A percentile compares a stretch with the other conserved stretches of the same genome.
Conservation (phyloP, 2,329 filamentous ascomycete species). For the Alternaria sp. region DNA sequence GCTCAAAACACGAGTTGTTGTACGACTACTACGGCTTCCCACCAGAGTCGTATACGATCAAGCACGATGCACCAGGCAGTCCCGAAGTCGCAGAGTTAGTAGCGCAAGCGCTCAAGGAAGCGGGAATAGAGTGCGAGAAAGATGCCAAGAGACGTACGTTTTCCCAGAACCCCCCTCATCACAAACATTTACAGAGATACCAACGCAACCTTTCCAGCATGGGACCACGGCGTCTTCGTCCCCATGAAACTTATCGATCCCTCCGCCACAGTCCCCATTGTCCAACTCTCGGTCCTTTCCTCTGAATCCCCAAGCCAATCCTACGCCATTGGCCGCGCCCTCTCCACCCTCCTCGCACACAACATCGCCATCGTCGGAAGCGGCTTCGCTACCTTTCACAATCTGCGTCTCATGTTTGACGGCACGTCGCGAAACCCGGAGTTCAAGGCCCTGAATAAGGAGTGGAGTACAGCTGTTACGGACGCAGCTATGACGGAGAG, state of each 20-base stretch:
- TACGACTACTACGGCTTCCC: constrained; percentile 71
- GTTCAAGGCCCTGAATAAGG: constrained; percentile 45
- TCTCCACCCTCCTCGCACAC: constrained; percentile 59
- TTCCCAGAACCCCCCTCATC: not conserved
- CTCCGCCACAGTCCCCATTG: constrained; percentile 61
- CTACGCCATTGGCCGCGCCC: constrained; percentile 63
- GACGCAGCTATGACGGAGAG: constrained; percentile 53
- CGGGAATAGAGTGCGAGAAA: constrained; percentile 55
- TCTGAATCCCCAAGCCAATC: constrained; percentile 62
- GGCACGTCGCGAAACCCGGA: constrained; percentile 34
- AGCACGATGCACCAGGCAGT: constrained; percentile 65
- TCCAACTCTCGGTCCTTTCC: constrained; percentile 65
- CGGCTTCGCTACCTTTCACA: constrained; percentile 67
- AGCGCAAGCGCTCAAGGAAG: constrained; percentile 55
- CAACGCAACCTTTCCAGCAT: constrained; percentile 48
- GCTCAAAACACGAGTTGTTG: constrained; percentile 57
- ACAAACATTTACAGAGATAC: constrained; percentile 7
- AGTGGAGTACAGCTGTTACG: constrained; percentile 60
- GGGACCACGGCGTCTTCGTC: constrained; percentile 70
- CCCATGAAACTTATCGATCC: constrained; percentile 65
- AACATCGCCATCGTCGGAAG: constrained; percentile 69
- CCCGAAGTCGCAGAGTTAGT: constrained; percentile 63
- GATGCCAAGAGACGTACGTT: constrained; percentile 47
- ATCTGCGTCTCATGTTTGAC: constrained; percentile 59
- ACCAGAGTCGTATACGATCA: constrained; percentile 62